Evolutionary conservation across 1,284 basidiomycete species (phyloP), one percentile per base, ranked within the genome.

Genomic region (Sporisorium graminicola): DNA sequence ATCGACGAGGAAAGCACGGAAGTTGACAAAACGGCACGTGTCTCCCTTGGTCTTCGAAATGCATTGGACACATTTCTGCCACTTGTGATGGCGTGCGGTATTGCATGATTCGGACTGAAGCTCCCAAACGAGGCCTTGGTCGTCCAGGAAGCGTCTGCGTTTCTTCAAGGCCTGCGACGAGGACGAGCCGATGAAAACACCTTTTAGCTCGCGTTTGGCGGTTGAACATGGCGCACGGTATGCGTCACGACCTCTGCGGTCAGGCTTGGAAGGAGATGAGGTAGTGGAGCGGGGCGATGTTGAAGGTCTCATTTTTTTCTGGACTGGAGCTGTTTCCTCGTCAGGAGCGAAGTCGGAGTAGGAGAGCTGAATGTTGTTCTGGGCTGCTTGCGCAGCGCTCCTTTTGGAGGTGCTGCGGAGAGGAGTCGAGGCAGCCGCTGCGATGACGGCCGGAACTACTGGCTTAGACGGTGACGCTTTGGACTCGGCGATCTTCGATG

Each of bases 31-130:
- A 44, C 72, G 76, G 40, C 78, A 80, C 2, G 57, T 65, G 20
- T 78, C 78, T 22, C 69, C 68, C 8, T 18, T 26, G 0, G 4
- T 24, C 62, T 72, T 78, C 8, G 35, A 24, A 26, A 65, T 47
- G 51, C 78, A 80, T 5, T 53, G 58, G 14, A 55, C 51, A 53
- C 78, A 80, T 43, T 33, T 74, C 13, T 58, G 60, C 62, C 62
- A 73, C 3, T 33, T n/a, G 4, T 20, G 13, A 56, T 72, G 68
- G 8, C 65, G 56, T n/a, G n/a, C 3, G 4, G 7, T 3, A 0
- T 58, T 26, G 49, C 74, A 76, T 0, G 5, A n/a, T 4, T 20
- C 26, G 12, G 31, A 31, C n/a, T 76, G 74, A 14, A 72, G 24
- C 50, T 76, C 74, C 65, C 65, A 72, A 2, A 47, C 8, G 6